phyloP scores from a whole-genome alignment of 208 protist species.

The Angomonas deanei region DNA sequence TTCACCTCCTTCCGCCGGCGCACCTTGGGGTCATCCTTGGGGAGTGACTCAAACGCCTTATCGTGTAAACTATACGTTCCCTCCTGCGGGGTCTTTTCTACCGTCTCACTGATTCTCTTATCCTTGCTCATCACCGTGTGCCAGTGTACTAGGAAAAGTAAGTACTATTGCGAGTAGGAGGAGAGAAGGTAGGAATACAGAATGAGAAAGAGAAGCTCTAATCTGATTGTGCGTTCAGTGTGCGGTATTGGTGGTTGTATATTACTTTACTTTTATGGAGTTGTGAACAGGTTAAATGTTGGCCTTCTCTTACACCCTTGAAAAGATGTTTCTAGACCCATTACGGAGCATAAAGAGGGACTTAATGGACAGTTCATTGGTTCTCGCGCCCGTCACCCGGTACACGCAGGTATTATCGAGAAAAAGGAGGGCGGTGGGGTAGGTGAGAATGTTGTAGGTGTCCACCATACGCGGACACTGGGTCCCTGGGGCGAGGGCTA shows the following conservation, averaged over 20 bases:
- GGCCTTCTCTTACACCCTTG: conserved; percentile 30
- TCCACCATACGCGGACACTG: conserved; percentile 52
- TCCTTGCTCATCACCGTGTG: too few species aligned
- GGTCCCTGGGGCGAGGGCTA: conserved; percentile 69
- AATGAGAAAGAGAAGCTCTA: background rate
- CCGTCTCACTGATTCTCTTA: too few species aligned
- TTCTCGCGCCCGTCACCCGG: conserved; percentile 54
- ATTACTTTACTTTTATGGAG: background rate
- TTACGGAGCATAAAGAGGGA: conserved; percentile 80
- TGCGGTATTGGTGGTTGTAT: background rate
- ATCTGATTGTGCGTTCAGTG: too few species aligned
- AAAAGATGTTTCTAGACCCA: conserved; percentile 59
- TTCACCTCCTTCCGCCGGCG: conserved; percentile 40
- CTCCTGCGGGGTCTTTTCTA: conserved; percentile 3
- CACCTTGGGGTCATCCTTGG: conserved; percentile 10
- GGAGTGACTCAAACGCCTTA: conserved; percentile 42
- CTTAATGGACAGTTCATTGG: conserved; percentile 77
- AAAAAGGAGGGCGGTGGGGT: conserved; percentile 71
- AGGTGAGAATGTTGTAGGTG: conserved; percentile 69
- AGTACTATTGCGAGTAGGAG: background rate
- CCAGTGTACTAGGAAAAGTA: too few species aligned
- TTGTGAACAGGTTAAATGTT: background rate
- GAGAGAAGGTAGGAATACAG: background rate
- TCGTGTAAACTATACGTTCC: conserved; percentile 29
- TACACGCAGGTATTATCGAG: conserved; percentile 63